These are phyloP conservation scores for Xylariaceae sp. DNA, from an alignment of 2,329 filamentous ascomycete genomes.

Conservation along the genomic window DNA sequence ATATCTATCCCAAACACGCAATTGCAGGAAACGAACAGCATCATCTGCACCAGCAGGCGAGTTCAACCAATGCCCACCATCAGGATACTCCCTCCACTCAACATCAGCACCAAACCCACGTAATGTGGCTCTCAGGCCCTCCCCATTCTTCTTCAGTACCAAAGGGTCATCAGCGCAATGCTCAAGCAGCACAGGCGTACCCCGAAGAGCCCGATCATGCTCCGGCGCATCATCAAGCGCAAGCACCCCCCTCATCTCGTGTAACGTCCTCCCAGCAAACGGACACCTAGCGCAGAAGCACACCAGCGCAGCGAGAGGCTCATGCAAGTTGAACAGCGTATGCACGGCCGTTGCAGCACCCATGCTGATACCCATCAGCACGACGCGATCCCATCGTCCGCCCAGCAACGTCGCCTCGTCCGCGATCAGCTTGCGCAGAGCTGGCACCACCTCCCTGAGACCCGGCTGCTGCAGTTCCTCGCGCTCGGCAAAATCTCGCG, in stretches of 20 bases:
- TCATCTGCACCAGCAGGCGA: constrained; percentile 44
- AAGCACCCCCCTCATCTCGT: constrained; percentile 29
- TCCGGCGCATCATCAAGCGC: constrained; percentile 25
- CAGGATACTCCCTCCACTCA: constrained; percentile 41
- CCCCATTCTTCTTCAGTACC: constrained; percentile 38
- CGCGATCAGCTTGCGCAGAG: constrained; percentile 32
- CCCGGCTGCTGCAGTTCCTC: constrained; percentile 43
- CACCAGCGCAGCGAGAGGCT: constrained; percentile 23
- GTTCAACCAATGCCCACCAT: constrained; percentile 47
- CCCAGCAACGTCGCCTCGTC: constrained; percentile 36
- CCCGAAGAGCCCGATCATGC: constrained; percentile 30
- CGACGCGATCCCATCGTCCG: constrained; percentile 36
- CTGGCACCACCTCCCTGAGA: constrained; percentile 37
- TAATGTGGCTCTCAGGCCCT: constrained; percentile 36
- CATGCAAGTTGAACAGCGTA: constrained; percentile 21
- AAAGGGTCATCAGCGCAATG: constrained; percentile 45
- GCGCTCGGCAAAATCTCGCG: constrained; percentile 35
- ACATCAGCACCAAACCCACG: constrained; percentile 38
- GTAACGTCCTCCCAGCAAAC: constrained; percentile 21
- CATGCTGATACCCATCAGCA: constrained; percentile 47
- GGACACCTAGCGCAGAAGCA: constrained; percentile 26
- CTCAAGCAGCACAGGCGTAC: constrained; percentile 45
- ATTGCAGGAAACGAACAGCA: constrained; percentile 34
- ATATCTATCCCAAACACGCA: constrained; percentile 1
- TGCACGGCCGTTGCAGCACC: constrained; percentile 39